Percentiles rank a stretch among this genome's conserved stretches.
Conservation (phyloP, 139 green algal species). For the Micractinium conductrix region DNA sequence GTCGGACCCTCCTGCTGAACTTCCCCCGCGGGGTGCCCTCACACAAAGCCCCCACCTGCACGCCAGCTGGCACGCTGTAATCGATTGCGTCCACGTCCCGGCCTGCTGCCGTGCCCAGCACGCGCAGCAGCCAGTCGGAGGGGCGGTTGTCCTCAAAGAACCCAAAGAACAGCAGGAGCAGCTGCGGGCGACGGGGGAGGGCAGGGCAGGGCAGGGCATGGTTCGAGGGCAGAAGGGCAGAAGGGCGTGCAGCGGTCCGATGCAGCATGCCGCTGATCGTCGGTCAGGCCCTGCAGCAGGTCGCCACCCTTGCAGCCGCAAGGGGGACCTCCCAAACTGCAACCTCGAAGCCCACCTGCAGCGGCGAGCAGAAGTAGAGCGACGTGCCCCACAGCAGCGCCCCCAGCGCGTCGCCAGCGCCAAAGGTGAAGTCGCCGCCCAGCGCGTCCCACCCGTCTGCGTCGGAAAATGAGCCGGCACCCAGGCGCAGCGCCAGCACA, state of each 20-base stretch:
- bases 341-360: constrained; percentile 36
- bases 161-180: constrained; percentile 84
- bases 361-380: constrained; percentile 67
- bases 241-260: neutral
- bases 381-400: constrained; percentile 60
- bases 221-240: neutral
- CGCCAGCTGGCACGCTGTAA: constrained; percentile 50
- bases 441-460: neutral
- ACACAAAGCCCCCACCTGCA: no score
- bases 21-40: no score
- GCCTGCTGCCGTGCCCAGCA: constrained; percentile 19
- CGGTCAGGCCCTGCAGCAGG: no score
- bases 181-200: constrained; percentile 38
- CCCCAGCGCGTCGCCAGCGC: constrained; percentile 42
- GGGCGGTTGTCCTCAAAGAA: constrained; percentile 76
- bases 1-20: no score
- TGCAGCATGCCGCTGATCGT: no score
- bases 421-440: neutral
- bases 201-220: neutral
- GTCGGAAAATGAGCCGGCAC: neutral
- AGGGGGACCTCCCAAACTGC: no score
- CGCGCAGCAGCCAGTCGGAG: constrained; percentile 68
- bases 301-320: no score
- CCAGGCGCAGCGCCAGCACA: constrained; percentile 22
- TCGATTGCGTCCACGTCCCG: constrained; percentile 50